Conservation (phyloP, 345 rosid species). For the Draba incana region DNA sequence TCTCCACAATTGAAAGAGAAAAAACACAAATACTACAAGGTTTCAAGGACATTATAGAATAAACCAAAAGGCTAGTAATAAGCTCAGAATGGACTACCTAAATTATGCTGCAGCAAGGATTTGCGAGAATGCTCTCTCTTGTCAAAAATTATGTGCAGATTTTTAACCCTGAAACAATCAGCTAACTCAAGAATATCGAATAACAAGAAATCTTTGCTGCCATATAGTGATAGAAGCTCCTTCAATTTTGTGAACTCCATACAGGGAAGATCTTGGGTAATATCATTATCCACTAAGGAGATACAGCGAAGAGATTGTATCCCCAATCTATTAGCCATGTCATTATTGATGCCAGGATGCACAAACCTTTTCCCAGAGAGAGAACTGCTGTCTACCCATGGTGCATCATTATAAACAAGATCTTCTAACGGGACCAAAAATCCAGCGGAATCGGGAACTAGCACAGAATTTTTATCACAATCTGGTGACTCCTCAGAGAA, state of each 20-base stretch:
- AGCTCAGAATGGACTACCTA: constrained; percentile 55
- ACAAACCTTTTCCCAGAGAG: constrained; percentile 72
- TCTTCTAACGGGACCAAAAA: constrained; percentile 59
- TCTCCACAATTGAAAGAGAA: constrained; percentile 20
- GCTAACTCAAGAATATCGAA: constrained; percentile 97
- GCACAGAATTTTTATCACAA: constrained; percentile 58
- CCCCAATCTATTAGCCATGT: constrained; percentile 82
- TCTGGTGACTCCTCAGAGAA: constrained; percentile 52
- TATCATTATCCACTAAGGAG: constrained; percentile 77
- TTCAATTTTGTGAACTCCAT: constrained; percentile 78
- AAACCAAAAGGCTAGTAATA: neutral
- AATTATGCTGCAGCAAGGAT: constrained; percentile 89
- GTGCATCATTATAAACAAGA: constrained; percentile 92
- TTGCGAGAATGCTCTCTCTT: constrained; percentile 86
- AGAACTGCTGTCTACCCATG: constrained; percentile 83
- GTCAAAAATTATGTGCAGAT: constrained; percentile 79
- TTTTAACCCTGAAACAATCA: constrained; percentile 87
- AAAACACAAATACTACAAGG: constrained; percentile 15
- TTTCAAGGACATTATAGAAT: constrained; percentile 6
- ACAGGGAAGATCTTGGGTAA: constrained; percentile 89
- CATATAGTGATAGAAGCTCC: constrained; percentile 76
- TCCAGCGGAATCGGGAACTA: constrained; percentile 80
- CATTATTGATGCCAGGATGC: constrained; percentile 80
- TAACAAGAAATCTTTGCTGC: constrained; percentile 75
- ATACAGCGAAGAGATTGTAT: constrained; percentile 84